These are phyloP conservation scores for Arthonia radiata DNA, from an alignment of 495 filamentous ascomycete genomes.

Conservation along the genomic window DNA sequence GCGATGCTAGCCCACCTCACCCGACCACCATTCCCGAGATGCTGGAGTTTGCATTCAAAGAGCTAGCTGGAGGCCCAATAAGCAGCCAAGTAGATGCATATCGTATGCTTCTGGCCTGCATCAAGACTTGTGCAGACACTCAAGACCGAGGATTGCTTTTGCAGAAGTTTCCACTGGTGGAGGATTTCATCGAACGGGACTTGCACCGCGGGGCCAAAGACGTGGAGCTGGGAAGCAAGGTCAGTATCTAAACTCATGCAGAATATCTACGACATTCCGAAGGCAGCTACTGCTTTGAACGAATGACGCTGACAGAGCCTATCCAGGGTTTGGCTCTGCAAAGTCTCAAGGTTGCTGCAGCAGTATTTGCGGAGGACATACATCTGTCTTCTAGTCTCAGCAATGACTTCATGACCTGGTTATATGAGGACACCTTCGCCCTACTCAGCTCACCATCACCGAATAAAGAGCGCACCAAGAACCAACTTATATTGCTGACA, in stretches of 20 bases:
- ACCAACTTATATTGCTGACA: no score
- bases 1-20: constrained; percentile 15
- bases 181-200: constrained; percentile 60
- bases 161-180: constrained; percentile 48
- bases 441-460: no score
- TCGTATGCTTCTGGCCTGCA: constrained; percentile 42
- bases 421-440: no score
- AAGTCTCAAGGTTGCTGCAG: no score
- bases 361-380: no score
- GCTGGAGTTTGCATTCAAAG: constrained; percentile 59
- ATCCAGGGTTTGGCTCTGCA: no score
- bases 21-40: constrained; percentile 35
- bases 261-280: constrained; percentile 42
- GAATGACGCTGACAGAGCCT: constrained; percentile 28
- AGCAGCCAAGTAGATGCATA: constrained; percentile 66
- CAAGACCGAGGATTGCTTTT: constrained; percentile 37
- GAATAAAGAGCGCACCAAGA: no score
- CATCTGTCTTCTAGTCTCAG: no score
- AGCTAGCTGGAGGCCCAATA: constrained; percentile 45
- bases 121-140: constrained; percentile 43
- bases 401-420: no score
- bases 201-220: constrained; percentile 31
- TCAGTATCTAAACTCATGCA: constrained; percentile 49
- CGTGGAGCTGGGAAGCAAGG: constrained; percentile 42
- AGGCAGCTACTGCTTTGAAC: constrained; percentile 2